Evolutionary conservation across 352 stramenopile species (phyloP).

Genomic region (Phytopythium cucurbitacearum): DNA sequence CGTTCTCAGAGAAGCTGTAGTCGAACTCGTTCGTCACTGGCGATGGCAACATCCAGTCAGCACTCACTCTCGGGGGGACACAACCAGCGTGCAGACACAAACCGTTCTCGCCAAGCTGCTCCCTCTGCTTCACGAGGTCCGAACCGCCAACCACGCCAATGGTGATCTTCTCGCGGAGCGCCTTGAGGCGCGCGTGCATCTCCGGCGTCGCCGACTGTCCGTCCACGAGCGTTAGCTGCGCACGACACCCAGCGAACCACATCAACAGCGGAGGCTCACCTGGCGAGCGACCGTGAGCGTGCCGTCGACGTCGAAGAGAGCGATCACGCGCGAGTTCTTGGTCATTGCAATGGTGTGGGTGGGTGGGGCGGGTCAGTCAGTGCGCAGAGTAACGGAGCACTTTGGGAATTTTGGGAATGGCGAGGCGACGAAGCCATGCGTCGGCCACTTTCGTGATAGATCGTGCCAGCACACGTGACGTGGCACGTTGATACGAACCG

Average conservation of each 20-base stretch:
- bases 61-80: not conserved
- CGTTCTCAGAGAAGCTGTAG: constrained; percentile 99
- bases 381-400: not conserved
- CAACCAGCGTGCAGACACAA: constrained; percentile 6
- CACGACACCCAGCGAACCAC: not conserved
- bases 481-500: no score
- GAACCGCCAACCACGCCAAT: constrained; percentile 98
- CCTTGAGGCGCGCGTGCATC: constrained; percentile 93
- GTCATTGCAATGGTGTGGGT: constrained; percentile 18
- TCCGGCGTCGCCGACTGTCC: constrained; percentile 78
- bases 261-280: constrained; percentile 22
- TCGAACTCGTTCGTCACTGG: constrained; percentile 94
- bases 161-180: constrained; percentile 92
- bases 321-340: constrained; percentile 92
- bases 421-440: no score
- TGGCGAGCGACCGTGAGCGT: constrained; percentile 95
- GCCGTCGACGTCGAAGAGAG: constrained; percentile 99
- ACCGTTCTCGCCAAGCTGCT: constrained; percentile 96
- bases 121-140: constrained; percentile 98
- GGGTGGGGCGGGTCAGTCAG: not conserved
- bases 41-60: not conserved
- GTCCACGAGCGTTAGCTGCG: not conserved
- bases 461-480: no score
- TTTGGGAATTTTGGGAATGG: no score
- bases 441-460: no score